phyloP scores from a whole-genome alignment of 345 rosid species.

The Syzygium oleosum region DNA sequence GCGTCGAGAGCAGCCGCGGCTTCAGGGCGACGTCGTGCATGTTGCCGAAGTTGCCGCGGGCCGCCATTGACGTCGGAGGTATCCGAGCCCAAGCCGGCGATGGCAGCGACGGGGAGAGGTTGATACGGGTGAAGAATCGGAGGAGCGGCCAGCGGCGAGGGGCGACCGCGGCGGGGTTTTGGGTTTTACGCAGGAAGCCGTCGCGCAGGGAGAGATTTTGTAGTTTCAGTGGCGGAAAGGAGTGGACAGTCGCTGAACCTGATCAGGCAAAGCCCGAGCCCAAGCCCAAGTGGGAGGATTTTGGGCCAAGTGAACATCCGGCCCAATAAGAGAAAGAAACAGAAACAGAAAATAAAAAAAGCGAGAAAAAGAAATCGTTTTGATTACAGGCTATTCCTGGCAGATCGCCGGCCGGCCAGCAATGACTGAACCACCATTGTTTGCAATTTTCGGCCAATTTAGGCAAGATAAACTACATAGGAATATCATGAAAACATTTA shows the following conservation, averaged over 20 bases:
- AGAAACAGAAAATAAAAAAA: background rate
- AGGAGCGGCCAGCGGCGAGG: background rate
- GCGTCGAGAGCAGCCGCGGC: slow-evolving; percentile 44
- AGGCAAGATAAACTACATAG: background rate
- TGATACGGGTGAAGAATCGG: background rate
- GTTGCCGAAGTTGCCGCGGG: slow-evolving; percentile 27
- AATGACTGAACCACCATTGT: rapidly evolving
- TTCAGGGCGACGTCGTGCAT: slow-evolving; percentile 48
- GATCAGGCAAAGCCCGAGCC: background rate
- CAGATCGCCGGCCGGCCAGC: rapidly evolving
- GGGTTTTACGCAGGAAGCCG: background rate
- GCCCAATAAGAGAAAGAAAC: background rate
- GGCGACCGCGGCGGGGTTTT: background rate
- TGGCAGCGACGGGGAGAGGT: background rate
- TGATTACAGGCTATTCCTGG: background rate
- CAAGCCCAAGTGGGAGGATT: background rate
- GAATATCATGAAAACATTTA: background rate
- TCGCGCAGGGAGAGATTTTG: background rate
- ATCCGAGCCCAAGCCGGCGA: background rate
- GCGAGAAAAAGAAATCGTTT: background rate
- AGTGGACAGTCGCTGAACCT: background rate
- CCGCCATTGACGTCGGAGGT: slow-evolving; percentile 17
- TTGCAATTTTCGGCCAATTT: background rate
- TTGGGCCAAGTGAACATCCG: background rate
- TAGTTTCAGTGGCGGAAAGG: background rate